Evolutionary conservation across 768 basidiomycete species (phyloP).

Genomic region (Amanita pseudoporphyria): DNA sequence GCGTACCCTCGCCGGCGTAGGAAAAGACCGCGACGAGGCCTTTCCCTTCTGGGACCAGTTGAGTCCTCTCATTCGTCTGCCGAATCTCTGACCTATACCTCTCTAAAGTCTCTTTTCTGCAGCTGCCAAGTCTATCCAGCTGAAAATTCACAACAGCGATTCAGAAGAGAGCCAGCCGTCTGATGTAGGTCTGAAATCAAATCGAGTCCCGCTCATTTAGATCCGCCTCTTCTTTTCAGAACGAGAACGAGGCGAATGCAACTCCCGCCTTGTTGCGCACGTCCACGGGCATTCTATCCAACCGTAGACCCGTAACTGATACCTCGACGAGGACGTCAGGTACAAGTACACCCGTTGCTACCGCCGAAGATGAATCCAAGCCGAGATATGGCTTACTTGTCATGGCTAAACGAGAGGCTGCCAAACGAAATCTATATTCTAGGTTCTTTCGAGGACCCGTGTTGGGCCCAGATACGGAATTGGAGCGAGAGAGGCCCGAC

Average conservation of each 20-base stretch:
- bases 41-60: conserved; percentile 99
- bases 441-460: conserved; percentile 75
- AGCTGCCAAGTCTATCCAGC: conserved; percentile 74
- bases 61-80: conserved; percentile 23
- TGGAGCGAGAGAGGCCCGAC: background rate
- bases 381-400: conserved; percentile 44
- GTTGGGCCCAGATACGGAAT: conserved; percentile 17
- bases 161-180: conserved; percentile 26
- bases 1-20: conserved; percentile 76
- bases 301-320: conserved; percentile 49
- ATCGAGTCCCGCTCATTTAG: no score
- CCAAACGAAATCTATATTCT: conserved; percentile 65
- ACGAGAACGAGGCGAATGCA: background rate
- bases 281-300: conserved; percentile 67
- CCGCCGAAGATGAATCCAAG: conserved; percentile 8
- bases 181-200: conserved; percentile 6
- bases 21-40: conserved; percentile 90
- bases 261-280: conserved; percentile 41
- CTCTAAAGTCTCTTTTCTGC: conserved; percentile 63
- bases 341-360: conserved; percentile 10
- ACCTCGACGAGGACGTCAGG: conserved; percentile 27
- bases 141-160: conserved; percentile 49
- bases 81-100: background rate
- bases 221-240: conserved; percentile 1
- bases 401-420: conserved; percentile 69